Evolutionary conservation across 305 asterid genomes (phyloP), one percentile per base, ranked within the genome.

Genomic region (Stenogyne calaminthoides): DNA sequence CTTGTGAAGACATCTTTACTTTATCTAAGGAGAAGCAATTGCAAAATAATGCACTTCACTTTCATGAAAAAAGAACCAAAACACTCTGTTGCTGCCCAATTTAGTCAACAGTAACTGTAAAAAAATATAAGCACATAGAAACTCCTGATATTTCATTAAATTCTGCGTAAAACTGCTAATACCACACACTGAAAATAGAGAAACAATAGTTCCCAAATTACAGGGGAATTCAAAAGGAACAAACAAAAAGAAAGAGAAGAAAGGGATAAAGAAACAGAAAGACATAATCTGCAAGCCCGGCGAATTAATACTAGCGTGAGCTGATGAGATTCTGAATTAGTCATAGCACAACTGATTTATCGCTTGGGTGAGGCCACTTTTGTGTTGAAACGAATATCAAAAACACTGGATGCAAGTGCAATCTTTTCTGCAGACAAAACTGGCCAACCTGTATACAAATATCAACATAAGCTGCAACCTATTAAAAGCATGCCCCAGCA

Each of bases 361-460:
- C 19, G 46, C 42, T 51, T 29, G 6, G 51, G 34, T 29, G 70
- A 73, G 67, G 77, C 78, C 65, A 64, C 70, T 76, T 68, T 19
- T 57, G 51, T 16, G 55, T 34, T 19, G 61, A 22, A 52, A 55
- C 37, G 56, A 62, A 25, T 49, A 63, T 57, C 74, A 47, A 42
- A 57, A 52, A 44, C 18, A 63, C 40, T 62, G 71, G 70, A 69
- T 51, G 78, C 66, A 37, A 46, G 64, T 47, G 76, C 75, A 63
- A 76, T 60, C 78, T 70, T 74, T 69, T 76, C 80, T 77, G 85
- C 81, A 70, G 69, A 74, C 72, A 72, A 72, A 76, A 61, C 70
- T 54, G 75, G 80, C 66, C 58, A 74, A 81, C 85, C 82, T 81
- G 85, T 81, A 81, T 77, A 71, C 74, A 81, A 81, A 77, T 81